These are phyloP conservation scores for Asparagopsis taxiformis DNA, from an alignment of 31 red algal species.

Conservation along the genomic window DNA sequence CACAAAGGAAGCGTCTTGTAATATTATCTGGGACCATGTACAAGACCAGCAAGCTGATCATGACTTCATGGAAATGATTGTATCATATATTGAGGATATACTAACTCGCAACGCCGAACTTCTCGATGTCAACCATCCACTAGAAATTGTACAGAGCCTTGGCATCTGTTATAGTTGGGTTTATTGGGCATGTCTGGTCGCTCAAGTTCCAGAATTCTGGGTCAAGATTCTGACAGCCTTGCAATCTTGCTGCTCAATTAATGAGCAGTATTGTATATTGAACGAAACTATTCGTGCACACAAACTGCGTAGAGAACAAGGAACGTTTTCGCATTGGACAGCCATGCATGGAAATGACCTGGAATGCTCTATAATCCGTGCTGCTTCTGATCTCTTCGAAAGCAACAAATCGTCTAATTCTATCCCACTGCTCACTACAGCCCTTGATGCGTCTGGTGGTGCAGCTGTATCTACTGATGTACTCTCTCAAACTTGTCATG, in stretches of 20 bases:
- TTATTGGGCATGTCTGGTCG: background rate
- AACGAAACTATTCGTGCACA: background rate
- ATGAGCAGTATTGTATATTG: background rate
- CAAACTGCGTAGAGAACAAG: background rate
- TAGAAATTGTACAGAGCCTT: background rate
- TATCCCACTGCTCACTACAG: background rate
- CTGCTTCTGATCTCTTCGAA: background rate
- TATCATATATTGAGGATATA: too few species aligned
- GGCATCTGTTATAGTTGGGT: conserved; percentile 19
- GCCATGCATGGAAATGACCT: background rate
- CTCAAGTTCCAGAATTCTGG: background rate
- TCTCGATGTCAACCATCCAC: background rate
- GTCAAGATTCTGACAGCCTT: background rate
- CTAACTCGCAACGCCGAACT: background rate
- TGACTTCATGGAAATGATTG: too few species aligned
- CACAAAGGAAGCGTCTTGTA: too few species aligned
- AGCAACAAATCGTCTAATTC: background rate
- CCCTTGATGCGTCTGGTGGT: conserved; percentile 4
- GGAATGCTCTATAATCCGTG: background rate
- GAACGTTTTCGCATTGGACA: conserved; percentile 2
- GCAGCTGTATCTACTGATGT: too few species aligned
- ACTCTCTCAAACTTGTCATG: too few species aligned
- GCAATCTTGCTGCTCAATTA: background rate
- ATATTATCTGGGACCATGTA: too few species aligned
- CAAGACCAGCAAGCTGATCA: too few species aligned